Conservation (phyloP, 192 early-diverging fungal species). For the Backusella mclennaniae region DNA sequence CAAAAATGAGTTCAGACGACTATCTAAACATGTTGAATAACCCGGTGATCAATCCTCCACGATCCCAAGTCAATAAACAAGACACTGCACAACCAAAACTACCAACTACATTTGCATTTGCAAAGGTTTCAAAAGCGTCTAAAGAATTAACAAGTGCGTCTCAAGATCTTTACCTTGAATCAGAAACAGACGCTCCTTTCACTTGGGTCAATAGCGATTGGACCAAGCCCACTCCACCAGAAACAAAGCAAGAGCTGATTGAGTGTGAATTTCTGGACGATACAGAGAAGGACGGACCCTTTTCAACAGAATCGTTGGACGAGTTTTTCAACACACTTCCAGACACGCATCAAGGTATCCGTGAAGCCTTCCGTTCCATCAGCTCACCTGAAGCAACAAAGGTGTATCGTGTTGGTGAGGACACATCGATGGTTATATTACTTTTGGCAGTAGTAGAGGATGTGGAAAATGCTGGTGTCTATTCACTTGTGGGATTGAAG, state of each 20-base stretch:
- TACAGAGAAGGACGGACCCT: neutral
- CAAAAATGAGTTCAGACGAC: neutral
- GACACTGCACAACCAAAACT: neutral
- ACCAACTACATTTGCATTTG: neutral
- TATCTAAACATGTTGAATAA: conserved; percentile 9
- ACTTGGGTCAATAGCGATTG: neutral
- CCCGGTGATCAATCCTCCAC: conserved; percentile 9
- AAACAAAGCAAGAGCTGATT: neutral
- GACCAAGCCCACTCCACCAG: neutral
- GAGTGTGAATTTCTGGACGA: neutral
- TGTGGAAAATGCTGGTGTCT: neutral
- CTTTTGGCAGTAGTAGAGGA: neutral
- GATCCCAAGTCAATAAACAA: neutral
- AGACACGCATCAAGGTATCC: neutral
- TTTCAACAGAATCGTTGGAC: neutral
- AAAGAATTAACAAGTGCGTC: neutral
- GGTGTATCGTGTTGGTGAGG: neutral
- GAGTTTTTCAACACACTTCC: neutral
- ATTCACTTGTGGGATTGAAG: neutral
- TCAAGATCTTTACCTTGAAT: neutral
- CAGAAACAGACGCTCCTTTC: conserved; percentile 2
- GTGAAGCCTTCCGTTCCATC: neutral
- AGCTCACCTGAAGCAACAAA: neutral
- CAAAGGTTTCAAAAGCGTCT: neutral
- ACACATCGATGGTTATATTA: neutral